Conservation (phyloP, 208 protist species). For the Willaertia magna region DNA sequence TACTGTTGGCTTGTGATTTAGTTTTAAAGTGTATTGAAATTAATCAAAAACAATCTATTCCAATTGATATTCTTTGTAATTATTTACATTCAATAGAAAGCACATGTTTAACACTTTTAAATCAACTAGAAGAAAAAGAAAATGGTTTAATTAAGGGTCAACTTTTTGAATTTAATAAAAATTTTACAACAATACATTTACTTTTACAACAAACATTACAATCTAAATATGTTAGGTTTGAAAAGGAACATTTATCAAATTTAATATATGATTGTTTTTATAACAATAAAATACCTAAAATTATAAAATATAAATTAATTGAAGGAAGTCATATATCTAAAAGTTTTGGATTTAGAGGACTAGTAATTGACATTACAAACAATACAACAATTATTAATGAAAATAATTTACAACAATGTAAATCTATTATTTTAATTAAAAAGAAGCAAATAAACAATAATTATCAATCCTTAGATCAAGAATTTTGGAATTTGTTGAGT, state of each 20-base stretch:
- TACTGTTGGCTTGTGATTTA: conserved; percentile 67
- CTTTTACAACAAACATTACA: not conserved
- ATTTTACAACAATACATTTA: not conserved
- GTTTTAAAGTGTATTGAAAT: not conserved
- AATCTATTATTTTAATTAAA: not conserved
- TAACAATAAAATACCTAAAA: not conserved
- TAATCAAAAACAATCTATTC: not conserved
- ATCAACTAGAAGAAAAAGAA: not conserved
- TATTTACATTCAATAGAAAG: not conserved
- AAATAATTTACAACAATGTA: not conserved
- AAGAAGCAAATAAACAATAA: not conserved
- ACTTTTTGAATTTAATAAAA: not conserved
- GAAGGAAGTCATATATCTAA: not conserved
- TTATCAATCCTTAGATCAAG: not conserved
- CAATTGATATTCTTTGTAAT: not conserved
- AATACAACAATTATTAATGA: not conserved
- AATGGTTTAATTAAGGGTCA: not conserved
- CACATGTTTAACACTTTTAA: not conserved
- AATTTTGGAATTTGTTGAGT: not conserved
- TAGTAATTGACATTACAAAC: not conserved
- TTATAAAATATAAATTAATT: not conserved
- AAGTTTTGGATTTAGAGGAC: not conserved
- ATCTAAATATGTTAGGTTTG: not conserved
- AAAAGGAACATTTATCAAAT: not conserved
- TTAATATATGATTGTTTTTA: not conserved